These are phyloP conservation scores for Penicillium salamii DNA, from an alignment of 495 filamentous ascomycete genomes.

Conservation along the genomic window DNA sequence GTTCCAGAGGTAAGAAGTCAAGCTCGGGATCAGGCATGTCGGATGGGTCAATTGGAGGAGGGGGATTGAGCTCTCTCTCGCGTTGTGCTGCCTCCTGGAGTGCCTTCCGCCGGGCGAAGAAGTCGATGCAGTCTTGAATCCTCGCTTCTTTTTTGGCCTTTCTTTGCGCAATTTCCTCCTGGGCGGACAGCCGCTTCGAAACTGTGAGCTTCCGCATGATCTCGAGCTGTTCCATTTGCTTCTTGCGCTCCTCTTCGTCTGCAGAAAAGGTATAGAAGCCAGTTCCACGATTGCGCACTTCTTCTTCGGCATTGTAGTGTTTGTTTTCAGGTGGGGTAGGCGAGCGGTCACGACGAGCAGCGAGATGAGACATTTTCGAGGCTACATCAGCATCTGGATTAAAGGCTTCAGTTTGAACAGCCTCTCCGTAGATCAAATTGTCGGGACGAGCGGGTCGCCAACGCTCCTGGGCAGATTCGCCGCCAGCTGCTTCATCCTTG, in stretches of 20 bases:
- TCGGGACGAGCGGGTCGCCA: conserved; percentile 62
- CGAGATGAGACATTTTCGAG: conserved; percentile 67
- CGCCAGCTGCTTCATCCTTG: conserved; percentile 36
- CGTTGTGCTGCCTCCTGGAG: background rate
- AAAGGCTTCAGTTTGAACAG: conserved; percentile 79
- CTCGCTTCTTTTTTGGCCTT: conserved; percentile 52
- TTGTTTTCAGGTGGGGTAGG: conserved; percentile 70
- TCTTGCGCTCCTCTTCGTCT: conserved; percentile 59
- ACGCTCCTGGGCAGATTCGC: conserved; percentile 42
- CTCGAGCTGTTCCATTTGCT: conserved; percentile 75
- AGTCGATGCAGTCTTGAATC: conserved; percentile 53
- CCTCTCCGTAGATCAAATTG: conserved; percentile 78
- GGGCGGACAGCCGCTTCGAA: conserved; percentile 52
- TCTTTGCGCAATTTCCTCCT: conserved; percentile 43
- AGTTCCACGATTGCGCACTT: conserved; percentile 82
- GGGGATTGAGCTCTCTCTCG: background rate
- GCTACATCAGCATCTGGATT: conserved; percentile 59
- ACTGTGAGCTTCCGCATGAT: conserved; percentile 67
- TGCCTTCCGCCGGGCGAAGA: background rate
- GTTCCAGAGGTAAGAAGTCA: background rate
- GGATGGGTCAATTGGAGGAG: background rate
- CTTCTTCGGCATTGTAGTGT: conserved; percentile 81
- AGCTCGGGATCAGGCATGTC: background rate
- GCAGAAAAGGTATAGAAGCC: conserved; percentile 85
- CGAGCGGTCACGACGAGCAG: conserved; percentile 67